A percentile compares a stretch with the other conserved stretches of the same genome.
phyloP scores from a whole-genome alignment of 805 yeast species.

The Candida boleticola region DNA sequence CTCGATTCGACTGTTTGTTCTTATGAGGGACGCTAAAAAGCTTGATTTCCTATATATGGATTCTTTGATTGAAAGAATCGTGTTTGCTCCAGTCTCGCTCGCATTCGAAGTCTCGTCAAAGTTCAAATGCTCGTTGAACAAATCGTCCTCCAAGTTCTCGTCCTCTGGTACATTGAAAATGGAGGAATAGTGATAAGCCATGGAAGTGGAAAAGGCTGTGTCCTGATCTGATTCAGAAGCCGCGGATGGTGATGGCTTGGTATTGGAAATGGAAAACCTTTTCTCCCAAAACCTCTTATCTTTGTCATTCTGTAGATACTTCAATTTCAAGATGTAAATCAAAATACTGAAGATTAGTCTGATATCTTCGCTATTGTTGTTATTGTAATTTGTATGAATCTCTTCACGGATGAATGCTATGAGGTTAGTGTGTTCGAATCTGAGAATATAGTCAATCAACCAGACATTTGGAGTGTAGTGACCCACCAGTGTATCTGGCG shows the following conservation, averaged over 20 bases:
- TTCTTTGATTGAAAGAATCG: neutral
- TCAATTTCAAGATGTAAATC: neutral
- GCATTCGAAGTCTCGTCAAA: neutral
- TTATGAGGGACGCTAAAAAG: constrained; percentile 2
- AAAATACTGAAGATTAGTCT: neutral
- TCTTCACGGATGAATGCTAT: constrained; percentile 2
- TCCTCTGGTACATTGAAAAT: constrained; percentile 7
- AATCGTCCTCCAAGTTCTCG: constrained; percentile 5
- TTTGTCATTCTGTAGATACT: neutral
- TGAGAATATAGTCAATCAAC: constrained; percentile 2
- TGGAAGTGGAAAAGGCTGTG: constrained; percentile 1
- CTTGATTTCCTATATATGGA: neutral
- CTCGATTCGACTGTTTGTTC: neutral
- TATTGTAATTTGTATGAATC: neutral
- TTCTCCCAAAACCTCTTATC: neutral
- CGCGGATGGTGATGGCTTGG: neutral
- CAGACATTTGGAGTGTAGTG: neutral
- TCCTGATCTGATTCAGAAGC: too few species aligned
- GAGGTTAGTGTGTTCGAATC: neutral
- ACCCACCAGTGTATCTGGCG: neutral
- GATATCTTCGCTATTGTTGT: neutral
- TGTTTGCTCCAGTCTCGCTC: neutral
- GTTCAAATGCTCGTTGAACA: constrained; percentile 7
- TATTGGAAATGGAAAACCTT: neutral
- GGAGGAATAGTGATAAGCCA: constrained; percentile 8